Conservation (phyloP, 495 filamentous ascomycete genomes). For the Aspergillus sclerotioniger region DNA sequence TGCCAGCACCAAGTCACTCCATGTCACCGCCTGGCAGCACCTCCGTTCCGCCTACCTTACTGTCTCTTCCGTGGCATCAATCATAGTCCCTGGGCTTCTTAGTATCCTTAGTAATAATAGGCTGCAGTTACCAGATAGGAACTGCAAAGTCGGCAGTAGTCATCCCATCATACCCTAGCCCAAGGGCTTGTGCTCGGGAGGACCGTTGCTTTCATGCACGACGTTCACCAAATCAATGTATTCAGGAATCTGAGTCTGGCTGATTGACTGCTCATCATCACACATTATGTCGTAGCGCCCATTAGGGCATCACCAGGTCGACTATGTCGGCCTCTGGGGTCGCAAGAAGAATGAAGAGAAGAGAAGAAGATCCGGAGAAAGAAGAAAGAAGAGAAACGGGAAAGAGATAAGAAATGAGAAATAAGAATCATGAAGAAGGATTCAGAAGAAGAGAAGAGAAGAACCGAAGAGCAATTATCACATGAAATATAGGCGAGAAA, state of each 20-base stretch:
- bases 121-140: conserved; percentile 9
- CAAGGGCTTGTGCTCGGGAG: not conserved
- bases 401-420: conserved; percentile 7
- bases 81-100: conserved; percentile 14
- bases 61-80: conserved; percentile 1
- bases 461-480: conserved; percentile 14
- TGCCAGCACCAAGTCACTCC: not conserved
- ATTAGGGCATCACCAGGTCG: conserved; percentile 11
- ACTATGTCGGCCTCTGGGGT: conserved; percentile 5
- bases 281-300: conserved; percentile 29
- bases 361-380: conserved; percentile 7
- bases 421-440: conserved; percentile 4
- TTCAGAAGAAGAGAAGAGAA: conserved; percentile 13
- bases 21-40: not conserved
- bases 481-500: conserved; percentile 4
- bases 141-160: not conserved
- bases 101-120: conserved; percentile 14
- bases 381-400: conserved; percentile 9
- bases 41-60: not conserved
- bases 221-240: conserved; percentile 22
- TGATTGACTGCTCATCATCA: conserved; percentile 26
- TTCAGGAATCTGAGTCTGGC: conserved; percentile 19
- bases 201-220: conserved; percentile 10
- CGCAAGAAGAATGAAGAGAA: conserved; percentile 5
- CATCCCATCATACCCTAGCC: conserved; percentile 2